A percentile compares a stretch with the other conserved stretches of the same genome.
Conservation (phyloP, 177 flowering plant genomes). For the Vitis hybrid region DNA sequence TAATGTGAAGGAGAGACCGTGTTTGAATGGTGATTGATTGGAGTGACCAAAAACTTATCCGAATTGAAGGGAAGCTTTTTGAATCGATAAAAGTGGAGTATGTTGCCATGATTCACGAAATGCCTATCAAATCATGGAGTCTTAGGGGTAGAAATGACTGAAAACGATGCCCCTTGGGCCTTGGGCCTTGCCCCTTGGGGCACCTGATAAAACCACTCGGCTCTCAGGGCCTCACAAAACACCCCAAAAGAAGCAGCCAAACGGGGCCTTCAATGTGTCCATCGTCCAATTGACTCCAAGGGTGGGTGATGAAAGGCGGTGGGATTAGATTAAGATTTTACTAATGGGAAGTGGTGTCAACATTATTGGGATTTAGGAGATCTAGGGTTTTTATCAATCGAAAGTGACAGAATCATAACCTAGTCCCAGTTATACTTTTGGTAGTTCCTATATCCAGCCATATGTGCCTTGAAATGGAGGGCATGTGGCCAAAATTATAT, state of each 20-base stretch:
- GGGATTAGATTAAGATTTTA: neutral
- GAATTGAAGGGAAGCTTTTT: no score
- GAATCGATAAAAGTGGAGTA: neutral
- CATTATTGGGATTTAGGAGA: constrained; percentile 8
- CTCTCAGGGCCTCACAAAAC: no score
- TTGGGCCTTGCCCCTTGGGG: no score
- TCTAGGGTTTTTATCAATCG: neutral
- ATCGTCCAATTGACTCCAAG: no score
- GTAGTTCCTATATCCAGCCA: neutral
- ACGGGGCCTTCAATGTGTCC: no score
- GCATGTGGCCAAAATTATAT: no score
- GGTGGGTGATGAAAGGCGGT: no score
- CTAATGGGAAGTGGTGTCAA: constrained; percentile 6
- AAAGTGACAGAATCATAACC: neutral
- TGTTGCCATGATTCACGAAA: neutral
- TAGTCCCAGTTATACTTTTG: neutral
- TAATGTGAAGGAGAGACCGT: no score
- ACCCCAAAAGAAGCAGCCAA: no score
- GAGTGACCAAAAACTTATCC: no score
- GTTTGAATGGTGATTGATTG: no score
- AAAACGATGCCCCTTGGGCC: neutral
- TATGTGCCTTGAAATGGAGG: neutral
- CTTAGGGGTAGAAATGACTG: neutral
- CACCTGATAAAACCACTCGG: no score
- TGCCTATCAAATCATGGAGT: neutral